Conservation (phyloP, 2,329 filamentous ascomycete genomes). For the Cryphonectria carpinicola region DNA sequence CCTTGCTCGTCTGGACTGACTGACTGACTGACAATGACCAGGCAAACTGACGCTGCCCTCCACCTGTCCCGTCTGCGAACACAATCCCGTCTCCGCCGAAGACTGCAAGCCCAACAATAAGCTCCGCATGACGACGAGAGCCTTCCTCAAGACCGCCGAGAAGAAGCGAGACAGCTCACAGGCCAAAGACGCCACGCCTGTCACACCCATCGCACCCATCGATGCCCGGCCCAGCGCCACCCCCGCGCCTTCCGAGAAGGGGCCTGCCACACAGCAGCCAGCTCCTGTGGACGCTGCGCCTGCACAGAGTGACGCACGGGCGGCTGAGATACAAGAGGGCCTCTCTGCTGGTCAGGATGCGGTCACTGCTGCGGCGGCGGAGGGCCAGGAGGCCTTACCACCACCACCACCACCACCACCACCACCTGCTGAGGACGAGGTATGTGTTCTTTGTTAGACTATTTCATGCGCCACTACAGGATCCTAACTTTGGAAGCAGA, state of each 20-base stretch:
- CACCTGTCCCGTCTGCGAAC: conserved; percentile 90
- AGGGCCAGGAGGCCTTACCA: conserved; percentile 16
- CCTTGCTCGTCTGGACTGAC: conserved; percentile 12
- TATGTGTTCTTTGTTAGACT: neutral
- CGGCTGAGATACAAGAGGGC: conserved; percentile 13
- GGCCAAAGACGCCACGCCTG: conserved; percentile 51
- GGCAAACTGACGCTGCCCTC: conserved; percentile 76
- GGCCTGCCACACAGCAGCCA: conserved; percentile 6
- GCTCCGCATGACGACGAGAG: conserved; percentile 87
- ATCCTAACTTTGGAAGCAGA: conserved; percentile 17
- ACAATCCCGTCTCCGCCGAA: conserved; percentile 82
- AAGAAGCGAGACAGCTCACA: conserved; percentile 79
- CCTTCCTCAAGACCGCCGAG: conserved; percentile 87
- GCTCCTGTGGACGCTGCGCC: conserved; percentile 2
- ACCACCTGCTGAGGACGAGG: conserved; percentile 26
- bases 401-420: conserved; percentile 21
- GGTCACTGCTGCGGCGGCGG: conserved; percentile 6
- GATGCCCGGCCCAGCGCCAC: conserved; percentile 44
- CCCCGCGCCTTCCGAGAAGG: conserved; percentile 24
- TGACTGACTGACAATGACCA: conserved; percentile 42
- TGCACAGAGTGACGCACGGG: conserved; percentile 15
- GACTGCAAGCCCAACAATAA: conserved; percentile 89
- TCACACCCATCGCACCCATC: conserved; percentile 44
- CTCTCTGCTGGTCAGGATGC: conserved; percentile 18
- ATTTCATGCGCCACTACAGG: too few relatives aligned